phyloP scores from a whole-genome alignment of 208 protist genomes.

The Balamuthia mandrillaris region DNA sequence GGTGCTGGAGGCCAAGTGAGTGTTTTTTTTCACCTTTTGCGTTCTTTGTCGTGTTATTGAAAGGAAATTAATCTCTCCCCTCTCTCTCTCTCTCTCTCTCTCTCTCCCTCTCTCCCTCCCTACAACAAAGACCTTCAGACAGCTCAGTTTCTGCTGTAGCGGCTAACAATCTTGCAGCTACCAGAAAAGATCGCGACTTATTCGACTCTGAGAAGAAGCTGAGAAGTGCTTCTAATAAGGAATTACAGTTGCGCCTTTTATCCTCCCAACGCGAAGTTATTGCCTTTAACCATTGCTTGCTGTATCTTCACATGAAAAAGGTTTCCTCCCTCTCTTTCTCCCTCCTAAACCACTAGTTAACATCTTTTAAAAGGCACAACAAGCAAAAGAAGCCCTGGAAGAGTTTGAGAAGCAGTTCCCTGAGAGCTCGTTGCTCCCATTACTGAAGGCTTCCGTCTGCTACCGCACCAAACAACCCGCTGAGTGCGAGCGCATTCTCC shows the following conservation, averaged over 20 bases:
- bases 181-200: constrained; percentile 28
- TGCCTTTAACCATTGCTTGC: constrained; percentile 39
- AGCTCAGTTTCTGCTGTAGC: constrained; percentile 29
- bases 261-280: constrained; percentile 8
- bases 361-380: neutral
- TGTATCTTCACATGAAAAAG: constrained; percentile 37
- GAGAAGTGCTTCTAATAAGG: constrained; percentile 15
- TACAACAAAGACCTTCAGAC: constrained; percentile 18
- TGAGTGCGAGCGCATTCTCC: no score
- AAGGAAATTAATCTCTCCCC: neutral
- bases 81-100: neutral
- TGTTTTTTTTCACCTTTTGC: neutral
- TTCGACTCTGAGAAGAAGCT: constrained; percentile 37
- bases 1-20: constrained; percentile 27
- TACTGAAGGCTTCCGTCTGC: no score
- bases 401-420: constrained; percentile 9
- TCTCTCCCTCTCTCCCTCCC: neutral
- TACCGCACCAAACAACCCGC: no score
- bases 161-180: constrained; percentile 36
- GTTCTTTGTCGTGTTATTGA: neutral
- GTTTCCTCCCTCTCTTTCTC: neutral
- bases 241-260: constrained; percentile 29
- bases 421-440: neutral
- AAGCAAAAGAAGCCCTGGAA: constrained; percentile 13
- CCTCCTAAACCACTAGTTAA: neutral